Evolutionary conservation across 1,284 basidiomycete genomes (phyloP), one percentile per base, ranked within the genome.

Genomic region (Malassezia obtusa): DNA sequence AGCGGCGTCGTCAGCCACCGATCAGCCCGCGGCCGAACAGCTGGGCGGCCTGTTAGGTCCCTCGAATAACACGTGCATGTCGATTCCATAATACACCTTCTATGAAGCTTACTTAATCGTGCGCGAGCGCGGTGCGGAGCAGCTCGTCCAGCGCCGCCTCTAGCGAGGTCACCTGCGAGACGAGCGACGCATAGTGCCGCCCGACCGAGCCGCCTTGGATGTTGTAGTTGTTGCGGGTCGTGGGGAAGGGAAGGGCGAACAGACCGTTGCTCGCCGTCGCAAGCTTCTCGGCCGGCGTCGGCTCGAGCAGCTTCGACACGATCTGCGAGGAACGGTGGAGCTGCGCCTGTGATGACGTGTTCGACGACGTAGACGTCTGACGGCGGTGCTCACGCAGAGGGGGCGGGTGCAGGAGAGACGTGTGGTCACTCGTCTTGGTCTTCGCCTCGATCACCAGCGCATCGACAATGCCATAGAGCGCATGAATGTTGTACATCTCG

Each of bases 381-480:
- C 47, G 47, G 14, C 32, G 35, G 30, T 39, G 47, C 28, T 26
- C 45, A 5, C 45, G 21, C 35, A 17, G 10, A 14, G 3, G 24
- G 3, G 8, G 15, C 14, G 45, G 3, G 17, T 33, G 5, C 10
- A 32, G 19, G 25, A 14, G 21, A 17, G 38, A 12, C 6, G 26
- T 17, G 25, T 26, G 17, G 3, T 28, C 41, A 9, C n/a, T 5
- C 10, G 7, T 37, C 12, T 17, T 17, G 6, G 25, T 7, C 11
- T 25, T 21, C 31, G 44, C 30, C 37, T 50, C 53, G 19, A 50
- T 25, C 22, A 44, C 53, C 8, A 56, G 11, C 15, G 53, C 53
- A 40, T 56, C 49, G n/a, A 56, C 53, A 46, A 56, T 56, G 32
- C 53, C 44, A 15, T 56, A 56, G 31, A 56, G 39, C 12, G 53